Conservation (phyloP, 2,329 filamentous ascomycete species). For the Byssoonygena ceratinophila region DNA sequence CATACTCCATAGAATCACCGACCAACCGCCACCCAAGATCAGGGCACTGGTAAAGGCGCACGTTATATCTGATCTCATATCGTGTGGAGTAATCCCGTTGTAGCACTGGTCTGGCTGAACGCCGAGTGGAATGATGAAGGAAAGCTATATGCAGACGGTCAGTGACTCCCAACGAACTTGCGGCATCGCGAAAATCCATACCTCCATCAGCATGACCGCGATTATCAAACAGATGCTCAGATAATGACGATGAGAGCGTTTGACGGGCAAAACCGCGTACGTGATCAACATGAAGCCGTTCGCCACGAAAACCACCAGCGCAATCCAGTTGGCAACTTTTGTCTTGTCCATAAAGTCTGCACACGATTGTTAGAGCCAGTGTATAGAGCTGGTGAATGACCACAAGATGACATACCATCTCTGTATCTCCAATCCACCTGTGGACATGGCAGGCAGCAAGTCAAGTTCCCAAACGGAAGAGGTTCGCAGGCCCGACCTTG, state of each 20-base stretch:
- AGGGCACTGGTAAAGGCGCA: conserved; percentile 85
- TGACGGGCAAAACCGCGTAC: conserved; percentile 68
- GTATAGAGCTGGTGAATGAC: too few species aligned
- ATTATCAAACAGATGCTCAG: conserved; percentile 76
- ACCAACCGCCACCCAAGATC: conserved; percentile 74
- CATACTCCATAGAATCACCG: conserved; percentile 68
- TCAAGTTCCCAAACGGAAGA: conserved; percentile 37
- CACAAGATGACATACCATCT: conserved; percentile 44
- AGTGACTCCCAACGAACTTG: conserved; percentile 12
- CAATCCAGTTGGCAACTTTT: conserved; percentile 67
- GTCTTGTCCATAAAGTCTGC: conserved; percentile 48
- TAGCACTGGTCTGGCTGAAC: conserved; percentile 70
- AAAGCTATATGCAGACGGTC: conserved; percentile 52
- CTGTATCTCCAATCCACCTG: conserved; percentile 65
- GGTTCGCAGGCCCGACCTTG: conserved; percentile 51
- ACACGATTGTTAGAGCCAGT: conserved; percentile 8
- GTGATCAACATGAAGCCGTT: conserved; percentile 68
- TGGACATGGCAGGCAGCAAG: conserved; percentile 86
- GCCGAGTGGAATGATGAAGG: conserved; percentile 79
- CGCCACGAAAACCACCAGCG: conserved; percentile 60
- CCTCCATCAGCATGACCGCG: conserved; percentile 67
- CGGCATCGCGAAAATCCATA: conserved; percentile 27
- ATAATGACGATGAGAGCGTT: conserved; percentile 87
- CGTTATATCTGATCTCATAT: conserved; percentile 69
- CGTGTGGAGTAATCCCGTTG: conserved; percentile 83